Percentiles rank a stretch among this genome's conserved stretches.
Conservation (phyloP, 2,329 filamentous ascomycete genomes). For the Sporothrix humicola region DNA sequence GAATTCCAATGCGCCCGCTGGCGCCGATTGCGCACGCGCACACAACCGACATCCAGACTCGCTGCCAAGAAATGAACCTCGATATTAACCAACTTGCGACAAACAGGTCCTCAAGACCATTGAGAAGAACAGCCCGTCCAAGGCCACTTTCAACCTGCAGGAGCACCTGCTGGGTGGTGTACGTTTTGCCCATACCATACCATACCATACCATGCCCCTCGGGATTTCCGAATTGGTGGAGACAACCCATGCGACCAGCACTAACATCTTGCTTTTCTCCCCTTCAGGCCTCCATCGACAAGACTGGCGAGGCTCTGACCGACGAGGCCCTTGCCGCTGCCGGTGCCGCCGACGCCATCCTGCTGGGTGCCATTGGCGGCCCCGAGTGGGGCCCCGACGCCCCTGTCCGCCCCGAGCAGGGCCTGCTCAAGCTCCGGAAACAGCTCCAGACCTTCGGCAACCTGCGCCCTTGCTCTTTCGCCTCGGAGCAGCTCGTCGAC, state of each 20-base stretch:
- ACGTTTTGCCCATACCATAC: constrained; percentile 51
- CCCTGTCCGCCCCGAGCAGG: constrained; percentile 86
- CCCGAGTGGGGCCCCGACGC: constrained; percentile 90
- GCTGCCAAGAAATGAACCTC: neutral
- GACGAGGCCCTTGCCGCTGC: constrained; percentile 82
- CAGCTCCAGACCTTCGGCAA: constrained; percentile 95
- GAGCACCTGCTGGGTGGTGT: constrained; percentile 91
- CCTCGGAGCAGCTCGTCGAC: constrained; percentile 81
- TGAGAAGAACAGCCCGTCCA: constrained; percentile 71
- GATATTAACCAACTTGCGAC: constrained; percentile 12
- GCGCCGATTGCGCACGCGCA: neutral
- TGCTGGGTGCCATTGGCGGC: constrained; percentile 93
- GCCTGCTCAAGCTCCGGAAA: constrained; percentile 87
- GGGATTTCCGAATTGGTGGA: too few relatives aligned
- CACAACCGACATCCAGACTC: too few relatives aligned
- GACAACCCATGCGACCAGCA: too few relatives aligned
- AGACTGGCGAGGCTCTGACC: constrained; percentile 77
- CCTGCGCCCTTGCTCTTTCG: constrained; percentile 94
- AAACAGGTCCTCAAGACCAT: constrained; percentile 76
- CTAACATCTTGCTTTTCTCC: constrained; percentile 9
- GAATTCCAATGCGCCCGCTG: neutral
- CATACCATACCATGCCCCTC: too few relatives aligned
- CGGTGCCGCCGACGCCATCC: constrained; percentile 84
- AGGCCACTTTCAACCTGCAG: constrained; percentile 83
- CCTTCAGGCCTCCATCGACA: constrained; percentile 82